phyloP scores from a whole-genome alignment of 495 filamentous ascomycete species.

The Ramalina intermedia region DNA sequence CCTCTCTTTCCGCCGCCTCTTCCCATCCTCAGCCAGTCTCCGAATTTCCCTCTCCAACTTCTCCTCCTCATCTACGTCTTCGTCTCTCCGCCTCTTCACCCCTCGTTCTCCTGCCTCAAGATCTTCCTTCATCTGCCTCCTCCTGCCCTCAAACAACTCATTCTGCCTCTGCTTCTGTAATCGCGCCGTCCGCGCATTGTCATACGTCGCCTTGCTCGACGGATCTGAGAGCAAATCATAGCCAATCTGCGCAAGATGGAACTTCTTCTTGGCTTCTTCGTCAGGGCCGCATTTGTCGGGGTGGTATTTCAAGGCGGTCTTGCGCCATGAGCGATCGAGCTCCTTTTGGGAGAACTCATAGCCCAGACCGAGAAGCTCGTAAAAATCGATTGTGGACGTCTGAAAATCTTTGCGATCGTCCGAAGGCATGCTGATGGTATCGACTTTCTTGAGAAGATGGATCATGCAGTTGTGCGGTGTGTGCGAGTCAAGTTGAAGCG shows the following conservation, averaged over 20 bases:
- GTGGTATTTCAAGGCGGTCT: slow-evolving; percentile 78
- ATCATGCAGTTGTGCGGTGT: no score
- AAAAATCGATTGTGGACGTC: slow-evolving; percentile 61
- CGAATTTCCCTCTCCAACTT: slow-evolving; percentile 45
- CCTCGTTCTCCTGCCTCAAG: slow-evolving; percentile 46
- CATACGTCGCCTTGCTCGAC: slow-evolving; percentile 46
- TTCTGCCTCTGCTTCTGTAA: slow-evolving; percentile 46
- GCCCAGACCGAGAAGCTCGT: slow-evolving; percentile 60
- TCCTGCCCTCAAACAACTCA: slow-evolving; percentile 49
- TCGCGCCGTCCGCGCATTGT: slow-evolving; percentile 50
- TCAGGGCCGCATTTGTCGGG: slow-evolving; percentile 61
- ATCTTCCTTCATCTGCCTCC: slow-evolving; percentile 64
- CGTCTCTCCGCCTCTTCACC: slow-evolving; percentile 24
- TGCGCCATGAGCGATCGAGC: slow-evolving; percentile 76
- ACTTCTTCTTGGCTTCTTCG: slow-evolving; percentile 48
- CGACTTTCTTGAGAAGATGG: no score
- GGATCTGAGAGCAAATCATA: slow-evolving; percentile 58
- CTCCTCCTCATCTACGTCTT: slow-evolving; percentile 41
- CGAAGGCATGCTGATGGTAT: slow-evolving; percentile 21
- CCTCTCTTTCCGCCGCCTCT: slow-evolving; percentile 33
- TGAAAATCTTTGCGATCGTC: slow-evolving; percentile 42
- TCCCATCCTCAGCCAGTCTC: slow-evolving; percentile 50
- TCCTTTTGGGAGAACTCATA: slow-evolving; percentile 50
- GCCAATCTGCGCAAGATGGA: slow-evolving; percentile 58
- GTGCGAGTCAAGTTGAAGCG: no score